These are phyloP conservation scores for Endothia cerciana DNA, from an alignment of 2,329 filamentous ascomycete genomes.

Conservation along the genomic window DNA sequence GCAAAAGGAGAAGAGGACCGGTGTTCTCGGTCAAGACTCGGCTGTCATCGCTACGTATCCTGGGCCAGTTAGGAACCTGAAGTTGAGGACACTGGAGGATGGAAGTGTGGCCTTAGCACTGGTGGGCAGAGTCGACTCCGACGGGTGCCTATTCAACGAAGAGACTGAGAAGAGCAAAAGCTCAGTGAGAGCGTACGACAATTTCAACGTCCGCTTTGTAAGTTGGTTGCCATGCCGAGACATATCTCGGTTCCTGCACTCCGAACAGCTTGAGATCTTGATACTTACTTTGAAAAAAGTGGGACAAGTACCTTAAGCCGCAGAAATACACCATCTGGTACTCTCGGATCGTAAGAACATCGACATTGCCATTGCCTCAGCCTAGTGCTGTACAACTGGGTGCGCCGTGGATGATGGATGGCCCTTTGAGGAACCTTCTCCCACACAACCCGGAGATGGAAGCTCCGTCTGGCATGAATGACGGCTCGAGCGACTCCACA, in stretches of 20 bases:
- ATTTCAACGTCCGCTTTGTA: conserved; percentile 39
- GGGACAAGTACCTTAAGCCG: conserved; percentile 38
- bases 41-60: conserved; percentile 39
- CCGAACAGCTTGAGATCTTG: not conserved
- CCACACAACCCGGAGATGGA: conserved; percentile 37
- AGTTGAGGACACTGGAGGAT: conserved; percentile 40
- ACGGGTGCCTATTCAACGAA: conserved; percentile 41
- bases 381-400: not conserved
- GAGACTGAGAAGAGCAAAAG: conserved; percentile 33
- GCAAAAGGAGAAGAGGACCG: conserved; percentile 18
- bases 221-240: conserved; percentile 26
- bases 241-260: not conserved
- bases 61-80: conserved; percentile 40
- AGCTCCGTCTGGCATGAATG: conserved; percentile 37
- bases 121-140: conserved; percentile 38
- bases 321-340: conserved; percentile 45
- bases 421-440: conserved; percentile 41
- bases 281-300: conserved; percentile 33
- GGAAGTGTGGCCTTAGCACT: conserved; percentile 43
- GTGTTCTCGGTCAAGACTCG: conserved; percentile 31
- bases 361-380: conserved; percentile 9
- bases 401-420: conserved; percentile 37
- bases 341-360: conserved; percentile 36
- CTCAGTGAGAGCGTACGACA: conserved; percentile 42
- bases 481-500: conserved; percentile 29